phyloP scores from a whole-genome alignment of 805 yeast species.

The Candida vartiovaarae region DNA sequence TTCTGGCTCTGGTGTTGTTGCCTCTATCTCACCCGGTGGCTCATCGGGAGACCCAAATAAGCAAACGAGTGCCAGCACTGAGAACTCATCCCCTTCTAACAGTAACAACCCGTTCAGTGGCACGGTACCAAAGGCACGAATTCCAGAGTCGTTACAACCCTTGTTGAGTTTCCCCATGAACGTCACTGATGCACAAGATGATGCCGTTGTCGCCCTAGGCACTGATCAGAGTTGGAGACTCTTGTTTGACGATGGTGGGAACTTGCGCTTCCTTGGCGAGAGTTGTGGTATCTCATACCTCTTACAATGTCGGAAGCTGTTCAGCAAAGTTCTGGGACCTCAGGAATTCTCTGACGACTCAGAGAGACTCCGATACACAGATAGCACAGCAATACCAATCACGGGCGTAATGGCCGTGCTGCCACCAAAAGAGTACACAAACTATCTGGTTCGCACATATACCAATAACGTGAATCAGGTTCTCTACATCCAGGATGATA shows the following conservation, averaged over 20 bases:
- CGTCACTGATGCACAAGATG: constrained; percentile 11
- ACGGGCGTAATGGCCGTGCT: constrained; percentile 19
- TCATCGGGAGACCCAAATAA: too few species aligned
- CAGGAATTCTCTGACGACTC: constrained; percentile 34
- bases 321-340: constrained; percentile 25
- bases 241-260: constrained; percentile 30
- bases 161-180: constrained; percentile 15
- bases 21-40: too few species aligned
- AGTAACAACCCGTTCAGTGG: not conserved
- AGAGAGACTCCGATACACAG: constrained; percentile 29
- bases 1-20: too few species aligned
- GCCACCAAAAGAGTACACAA: constrained; percentile 26
- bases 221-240: constrained; percentile 22
- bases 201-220: constrained; percentile 7
- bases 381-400: constrained; percentile 17
- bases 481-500: constrained; percentile 33
- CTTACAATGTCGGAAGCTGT: constrained; percentile 33
- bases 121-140: constrained; percentile 3
- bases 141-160: constrained; percentile 16
- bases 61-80: too few species aligned
- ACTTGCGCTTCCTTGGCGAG: constrained; percentile 34
- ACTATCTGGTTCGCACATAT: constrained; percentile 27
- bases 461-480: constrained; percentile 33
- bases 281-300: constrained; percentile 35
- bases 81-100: not conserved